Evolutionary conservation across 2,329 filamentous ascomycete species (phyloP), one percentile per base, ranked within the genome.

Genomic region (Scedosporium boydii): DNA sequence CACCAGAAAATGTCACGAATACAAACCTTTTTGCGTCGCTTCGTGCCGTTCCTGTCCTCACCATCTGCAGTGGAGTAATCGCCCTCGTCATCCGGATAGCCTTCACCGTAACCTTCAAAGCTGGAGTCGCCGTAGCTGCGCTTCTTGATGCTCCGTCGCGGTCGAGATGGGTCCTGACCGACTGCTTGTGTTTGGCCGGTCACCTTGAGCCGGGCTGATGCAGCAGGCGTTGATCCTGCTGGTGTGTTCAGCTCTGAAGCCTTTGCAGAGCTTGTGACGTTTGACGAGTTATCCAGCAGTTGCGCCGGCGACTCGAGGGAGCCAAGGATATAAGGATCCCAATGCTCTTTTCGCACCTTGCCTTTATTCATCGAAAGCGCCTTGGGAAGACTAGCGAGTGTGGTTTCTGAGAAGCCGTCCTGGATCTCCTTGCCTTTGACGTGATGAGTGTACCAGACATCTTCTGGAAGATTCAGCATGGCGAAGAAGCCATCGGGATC

Each of bases 1-100:
- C 64, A 68, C 64, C 64, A 67, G 59, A 67, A 66, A 66, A 64
- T 65, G 63, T 66, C 63, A 60, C 59, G 60, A 56, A 63, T 63
- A 64, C 71, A 66, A 70, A 86, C 85, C 84, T 87, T 86, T 76
- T 88, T 88, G 72, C 84, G 80, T 67, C 85, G 80, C 76, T 88
- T 88, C 67, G 81, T 77, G 67, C 78, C 80, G 53, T 73, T 71
- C 65, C 73, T 74, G 67, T 88, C 85, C 67, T 89, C 88, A 67
- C 86, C 85, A 67, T 89, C 88, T 63, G 86, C 87, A 23, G 88
- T 90, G 23, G 87, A 90, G 69, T 91, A 87, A n/a, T 83, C 85
- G 55, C 80, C 84, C 7, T 88, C 88, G 66, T 90, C 87, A 65
- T 91, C 88, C 9, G 81, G 81, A 67, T 81, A 91, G 41, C 87